phyloP scores from a whole-genome alignment of 441 rosid genomes.

The Bocquillonia castaneifolia region DNA sequence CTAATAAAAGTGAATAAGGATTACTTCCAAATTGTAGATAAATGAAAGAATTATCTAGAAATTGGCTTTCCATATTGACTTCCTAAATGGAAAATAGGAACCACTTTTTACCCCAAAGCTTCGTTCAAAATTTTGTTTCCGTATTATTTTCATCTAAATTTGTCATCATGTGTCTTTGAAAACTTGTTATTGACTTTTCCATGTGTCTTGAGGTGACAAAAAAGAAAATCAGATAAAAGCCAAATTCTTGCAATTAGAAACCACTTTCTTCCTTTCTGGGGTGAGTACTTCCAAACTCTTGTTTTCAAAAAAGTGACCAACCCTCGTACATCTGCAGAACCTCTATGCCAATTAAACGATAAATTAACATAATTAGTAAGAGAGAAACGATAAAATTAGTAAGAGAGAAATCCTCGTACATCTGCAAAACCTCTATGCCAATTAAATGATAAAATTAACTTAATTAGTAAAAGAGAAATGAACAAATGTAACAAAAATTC shows the following conservation, averaged over 20 bases:
- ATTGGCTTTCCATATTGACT: background rate
- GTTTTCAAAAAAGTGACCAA: background rate
- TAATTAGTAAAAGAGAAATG: background rate
- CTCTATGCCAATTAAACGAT: background rate
- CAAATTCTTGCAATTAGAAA: background rate
- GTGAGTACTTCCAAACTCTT: background rate
- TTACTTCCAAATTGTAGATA: too few species aligned
- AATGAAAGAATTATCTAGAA: background rate
- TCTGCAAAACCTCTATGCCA: background rate
- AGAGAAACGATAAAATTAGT: too few species aligned
- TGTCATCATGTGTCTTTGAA: background rate
- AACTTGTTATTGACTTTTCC: background rate
- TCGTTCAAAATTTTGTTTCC: background rate
- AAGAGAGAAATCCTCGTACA: background rate
- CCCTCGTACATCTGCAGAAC: background rate
- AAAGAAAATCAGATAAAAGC: background rate
- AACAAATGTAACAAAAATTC: conserved; percentile 8
- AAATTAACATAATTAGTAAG: too few species aligned
- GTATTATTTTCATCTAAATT: background rate
- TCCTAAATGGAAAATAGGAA: background rate
- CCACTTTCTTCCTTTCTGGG: background rate
- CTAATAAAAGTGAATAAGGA: background rate
- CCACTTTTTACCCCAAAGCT: background rate
- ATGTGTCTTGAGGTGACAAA: background rate
- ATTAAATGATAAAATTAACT: background rate